Percentiles rank a stretch among this genome's conserved stretches.
Conservation (phyloP, 108 stramenopile genomes). For the Skeletonema menzelii region DNA sequence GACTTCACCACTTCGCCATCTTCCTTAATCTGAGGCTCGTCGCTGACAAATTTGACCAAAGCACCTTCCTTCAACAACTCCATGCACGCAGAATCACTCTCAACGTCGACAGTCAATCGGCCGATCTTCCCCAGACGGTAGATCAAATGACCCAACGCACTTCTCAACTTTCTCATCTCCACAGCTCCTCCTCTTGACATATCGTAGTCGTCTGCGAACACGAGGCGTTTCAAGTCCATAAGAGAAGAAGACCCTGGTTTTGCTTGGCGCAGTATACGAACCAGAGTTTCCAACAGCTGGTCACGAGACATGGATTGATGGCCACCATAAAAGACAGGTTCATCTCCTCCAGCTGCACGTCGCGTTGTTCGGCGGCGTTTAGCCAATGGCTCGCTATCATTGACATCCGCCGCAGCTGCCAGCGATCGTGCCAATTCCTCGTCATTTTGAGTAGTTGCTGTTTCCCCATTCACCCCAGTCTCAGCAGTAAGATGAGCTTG, state of each 20-base stretch:
- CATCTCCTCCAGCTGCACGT: constrained; percentile 27
- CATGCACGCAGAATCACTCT: constrained; percentile 48
- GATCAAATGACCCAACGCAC: constrained; percentile 68
- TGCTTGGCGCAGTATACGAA: constrained; percentile 53
- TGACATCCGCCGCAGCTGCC: constrained; percentile 5
- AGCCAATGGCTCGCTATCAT: constrained; percentile 25
- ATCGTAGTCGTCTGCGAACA: constrained; percentile 45
- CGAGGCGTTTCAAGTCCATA: constrained; percentile 46
- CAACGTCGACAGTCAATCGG: constrained; percentile 39
- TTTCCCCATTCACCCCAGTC: neutral
- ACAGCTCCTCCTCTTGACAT: constrained; percentile 61
- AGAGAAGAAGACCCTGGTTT: constrained; percentile 51
- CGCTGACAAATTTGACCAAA: constrained; percentile 27
- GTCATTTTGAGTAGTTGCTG: constrained; percentile 16
- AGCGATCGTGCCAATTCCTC: constrained; percentile 36
- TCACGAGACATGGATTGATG: constrained; percentile 72
- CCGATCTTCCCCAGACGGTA: constrained; percentile 67
- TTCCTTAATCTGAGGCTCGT: neutral
- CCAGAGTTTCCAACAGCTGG: constrained; percentile 67
- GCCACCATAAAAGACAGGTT: constrained; percentile 73
- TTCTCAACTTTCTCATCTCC: constrained; percentile 63
- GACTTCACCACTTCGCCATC: neutral
- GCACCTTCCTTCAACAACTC: constrained; percentile 32
- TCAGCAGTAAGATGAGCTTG: neutral
- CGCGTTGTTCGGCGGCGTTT: constrained; percentile 43